Evolutionary conservation across 192 early-diverging fungal species (phyloP).

Genomic region (Gaertneriomyces semiglobifer): DNA sequence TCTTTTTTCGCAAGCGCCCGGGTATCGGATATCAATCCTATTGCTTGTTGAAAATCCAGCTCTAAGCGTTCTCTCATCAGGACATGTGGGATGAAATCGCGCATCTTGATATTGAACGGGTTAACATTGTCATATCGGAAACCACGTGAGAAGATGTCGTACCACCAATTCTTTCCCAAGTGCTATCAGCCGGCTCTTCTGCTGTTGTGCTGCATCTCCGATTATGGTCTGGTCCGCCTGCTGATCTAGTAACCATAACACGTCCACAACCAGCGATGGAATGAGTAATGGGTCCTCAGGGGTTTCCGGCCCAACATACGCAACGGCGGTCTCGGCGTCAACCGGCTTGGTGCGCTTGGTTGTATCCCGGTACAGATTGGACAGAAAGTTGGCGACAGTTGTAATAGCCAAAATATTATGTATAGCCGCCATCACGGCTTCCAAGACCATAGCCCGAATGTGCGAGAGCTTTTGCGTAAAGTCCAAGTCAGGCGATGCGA

Average conservation of each 20-base stretch:
- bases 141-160: background rate
- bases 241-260: conserved; percentile 38
- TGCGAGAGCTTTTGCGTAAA: background rate
- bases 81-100: conserved; percentile 42
- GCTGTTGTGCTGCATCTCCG: background rate
- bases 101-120: background rate
- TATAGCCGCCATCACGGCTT: conserved; percentile 10
- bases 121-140: background rate
- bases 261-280: conserved; percentile 25
- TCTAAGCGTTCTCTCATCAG: conserved; percentile 58
- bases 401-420: background rate
- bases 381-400: conserved; percentile 13
- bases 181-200: conserved; percentile 6
- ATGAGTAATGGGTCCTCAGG: conserved; percentile 17
- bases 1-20: conserved; percentile 39
- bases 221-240: conserved; percentile 8
- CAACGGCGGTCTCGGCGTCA: conserved; percentile 2
- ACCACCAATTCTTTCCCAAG: conserved; percentile 24
- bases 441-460: conserved; percentile 7
- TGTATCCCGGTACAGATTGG: conserved; percentile 6
- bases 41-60: conserved; percentile 45
- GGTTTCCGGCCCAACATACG: conserved; percentile 12
- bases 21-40: conserved; percentile 47
- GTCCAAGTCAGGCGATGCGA: background rate
- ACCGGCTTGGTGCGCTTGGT: background rate